Evolutionary conservation across 345 rosid genomes (phyloP), one percentile per base, ranked within the genome.

Genomic region (Rhodomyrtus tomentosa): DNA sequence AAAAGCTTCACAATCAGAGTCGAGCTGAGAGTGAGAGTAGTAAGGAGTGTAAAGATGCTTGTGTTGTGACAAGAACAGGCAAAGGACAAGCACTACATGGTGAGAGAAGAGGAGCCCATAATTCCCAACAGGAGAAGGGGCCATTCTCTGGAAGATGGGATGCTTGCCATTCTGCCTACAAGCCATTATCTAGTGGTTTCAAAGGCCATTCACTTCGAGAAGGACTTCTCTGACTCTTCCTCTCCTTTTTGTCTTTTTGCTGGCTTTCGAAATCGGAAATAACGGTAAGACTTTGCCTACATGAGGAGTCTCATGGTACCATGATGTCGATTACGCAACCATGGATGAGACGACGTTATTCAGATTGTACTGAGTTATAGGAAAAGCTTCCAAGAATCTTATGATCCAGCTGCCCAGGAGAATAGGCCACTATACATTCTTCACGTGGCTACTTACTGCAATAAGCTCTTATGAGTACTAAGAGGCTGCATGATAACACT

Each of bases 71-170:
- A 18, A 68, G 76, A 68, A 68, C 76, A 18, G 25, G 76, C 76
- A 9, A 36, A 36, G 45, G 76, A 68, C 45, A 68, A 68, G 76
- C 76, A 36, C 18, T 7, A 8, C 25, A 4, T 4, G 25, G 22
- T 5, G 8, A 51, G 38, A 22, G 45, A 27, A 25, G 14, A 81
- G 52, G 16, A 15, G 36, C 83, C 55, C 86, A 85, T 84, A 59
- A 84, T 40, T 55, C 85, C 88, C 89, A 81, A 36, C 76, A 81
- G 87, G 81, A 21, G 81, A 3, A 80, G 84, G 62, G 89, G 72
- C 86, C 90, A 86, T 86, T 16, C 88, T 73, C 40, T 49, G 25
- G 80, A 88, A 85, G 76, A 90, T 90, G 92, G 88, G 89, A 80
- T 91, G 93, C 82, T 82, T 83, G 88, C 83, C 50, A 82, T 84